A percentile compares a stretch with the other conserved stretches of the same genome.
Conservation (phyloP, 2,329 filamentous ascomycete genomes). For the Lachnum nothofagi region DNA sequence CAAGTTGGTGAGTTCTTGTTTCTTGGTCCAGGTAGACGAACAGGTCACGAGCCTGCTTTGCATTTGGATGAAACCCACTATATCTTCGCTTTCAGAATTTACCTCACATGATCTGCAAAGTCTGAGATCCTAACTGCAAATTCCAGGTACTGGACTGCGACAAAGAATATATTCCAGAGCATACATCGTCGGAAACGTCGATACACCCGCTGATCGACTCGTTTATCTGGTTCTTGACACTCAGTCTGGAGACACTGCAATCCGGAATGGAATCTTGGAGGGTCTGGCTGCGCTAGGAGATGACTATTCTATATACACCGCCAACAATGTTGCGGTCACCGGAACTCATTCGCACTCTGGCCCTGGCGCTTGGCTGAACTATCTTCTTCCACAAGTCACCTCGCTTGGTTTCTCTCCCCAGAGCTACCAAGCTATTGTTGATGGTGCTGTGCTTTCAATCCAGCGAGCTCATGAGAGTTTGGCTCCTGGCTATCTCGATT, state of each 20-base stretch:
- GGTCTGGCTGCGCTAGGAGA: constrained; percentile 63
- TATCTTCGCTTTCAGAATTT: not conserved
- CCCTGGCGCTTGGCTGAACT: constrained; percentile 89
- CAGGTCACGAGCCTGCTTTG: not conserved
- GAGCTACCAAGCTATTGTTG: constrained; percentile 85
- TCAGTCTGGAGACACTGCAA: constrained; percentile 79
- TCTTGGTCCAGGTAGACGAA: not conserved
- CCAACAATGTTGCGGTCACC: constrained; percentile 79
- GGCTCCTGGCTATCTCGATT: constrained; percentile 58
- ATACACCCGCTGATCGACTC: constrained; percentile 65
- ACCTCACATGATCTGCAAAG: not conserved
- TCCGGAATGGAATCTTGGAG: constrained; percentile 79
- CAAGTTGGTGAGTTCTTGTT: constrained; percentile 52
- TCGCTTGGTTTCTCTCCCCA: constrained; percentile 78
- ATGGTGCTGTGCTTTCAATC: constrained; percentile 77
- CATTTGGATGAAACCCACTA: not conserved
- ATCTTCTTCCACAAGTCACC: constrained; percentile 84
- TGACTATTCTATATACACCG: constrained; percentile 68
- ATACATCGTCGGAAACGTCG: constrained; percentile 73
- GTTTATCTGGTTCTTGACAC: constrained; percentile 84
- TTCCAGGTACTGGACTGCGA: constrained; percentile 64
- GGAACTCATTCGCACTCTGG: constrained; percentile 90
- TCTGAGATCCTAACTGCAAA: not conserved
- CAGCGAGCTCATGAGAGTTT: constrained; percentile 71
- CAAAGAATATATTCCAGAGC: constrained; percentile 86